Percentiles rank a stretch among this genome's conserved stretches.
phyloP scores from a whole-genome alignment of 2,329 filamentous ascomycete genomes.

The Fusarium mexicanum region DNA sequence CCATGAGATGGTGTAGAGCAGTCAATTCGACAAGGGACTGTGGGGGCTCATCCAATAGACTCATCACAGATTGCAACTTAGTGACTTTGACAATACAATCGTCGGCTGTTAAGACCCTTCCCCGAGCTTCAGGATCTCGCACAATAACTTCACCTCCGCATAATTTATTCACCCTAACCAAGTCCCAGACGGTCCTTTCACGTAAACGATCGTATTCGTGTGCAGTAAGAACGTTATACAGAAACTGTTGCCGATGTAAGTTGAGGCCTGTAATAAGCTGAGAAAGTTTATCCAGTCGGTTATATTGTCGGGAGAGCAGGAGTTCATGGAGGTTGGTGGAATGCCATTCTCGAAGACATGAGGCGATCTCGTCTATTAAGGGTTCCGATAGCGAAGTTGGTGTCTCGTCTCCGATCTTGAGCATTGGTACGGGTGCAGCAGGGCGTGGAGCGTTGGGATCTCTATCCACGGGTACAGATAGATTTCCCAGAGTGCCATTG shows the following conservation, averaged over 20 bases:
- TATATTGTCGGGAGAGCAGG: slow-evolving; percentile 83
- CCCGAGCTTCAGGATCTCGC: slow-evolving; percentile 83
- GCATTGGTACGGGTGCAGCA: slow-evolving; percentile 92
- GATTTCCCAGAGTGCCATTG: slow-evolving; percentile 53
- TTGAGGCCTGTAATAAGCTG: slow-evolving; percentile 85
- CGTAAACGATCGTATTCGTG: slow-evolving; percentile 84
- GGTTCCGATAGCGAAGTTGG: slow-evolving; percentile 90
- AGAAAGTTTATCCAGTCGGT: slow-evolving; percentile 81
- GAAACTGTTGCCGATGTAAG: slow-evolving; percentile 84
- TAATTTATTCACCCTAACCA: slow-evolving; percentile 93
- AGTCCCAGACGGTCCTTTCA: slow-evolving; percentile 93
- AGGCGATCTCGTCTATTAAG: slow-evolving; percentile 96
- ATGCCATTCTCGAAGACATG: slow-evolving; percentile 97
- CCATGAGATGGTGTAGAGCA: slow-evolving; percentile 80
- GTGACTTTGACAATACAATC: slow-evolving; percentile 94
- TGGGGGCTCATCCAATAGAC: slow-evolving; percentile 85
- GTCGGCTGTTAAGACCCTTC: slow-evolving; percentile 87
- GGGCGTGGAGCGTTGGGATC: slow-evolving; percentile 79
- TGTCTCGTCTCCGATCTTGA: slow-evolving; percentile 97
- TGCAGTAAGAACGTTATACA: slow-evolving; percentile 91
- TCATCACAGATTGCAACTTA: slow-evolving; percentile 94
- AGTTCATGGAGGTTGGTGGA: slow-evolving; percentile 95
- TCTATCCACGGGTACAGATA: slow-evolving; percentile 62
- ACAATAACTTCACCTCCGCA: slow-evolving; percentile 95
- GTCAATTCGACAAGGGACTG: slow-evolving; percentile 72